Conservation (phyloP, 345 rosid species). For the Eutrema yunnanense region DNA sequence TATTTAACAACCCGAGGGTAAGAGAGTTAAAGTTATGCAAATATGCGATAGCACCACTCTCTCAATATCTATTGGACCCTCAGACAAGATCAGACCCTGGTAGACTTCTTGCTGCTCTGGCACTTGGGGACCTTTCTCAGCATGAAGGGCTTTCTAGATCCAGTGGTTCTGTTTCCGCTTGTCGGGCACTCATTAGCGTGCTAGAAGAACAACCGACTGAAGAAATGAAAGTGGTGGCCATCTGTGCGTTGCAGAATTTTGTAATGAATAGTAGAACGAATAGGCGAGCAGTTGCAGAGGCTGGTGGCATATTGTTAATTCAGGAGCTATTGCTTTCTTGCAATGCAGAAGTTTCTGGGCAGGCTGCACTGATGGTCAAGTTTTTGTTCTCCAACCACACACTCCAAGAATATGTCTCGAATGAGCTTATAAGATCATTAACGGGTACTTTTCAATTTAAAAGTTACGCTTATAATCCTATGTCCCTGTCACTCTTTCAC, state of each 20-base stretch:
- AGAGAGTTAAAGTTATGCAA: conserved; percentile 78
- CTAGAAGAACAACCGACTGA: conserved; percentile 91
- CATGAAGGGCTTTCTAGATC: conserved; percentile 84
- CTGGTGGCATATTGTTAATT: conserved; percentile 81
- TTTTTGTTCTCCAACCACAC: conserved; percentile 86
- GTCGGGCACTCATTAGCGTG: conserved; percentile 75
- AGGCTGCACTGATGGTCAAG: conserved; percentile 78
- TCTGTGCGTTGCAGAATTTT: conserved; percentile 92
- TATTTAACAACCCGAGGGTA: conserved; percentile 73
- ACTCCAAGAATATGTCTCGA: conserved; percentile 85
- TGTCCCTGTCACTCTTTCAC: neutral
- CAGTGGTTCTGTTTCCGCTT: conserved; percentile 76
- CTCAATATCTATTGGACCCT: conserved; percentile 88
- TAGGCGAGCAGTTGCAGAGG: conserved; percentile 92
- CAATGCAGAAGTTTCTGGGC: conserved; percentile 62
- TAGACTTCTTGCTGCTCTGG: conserved; percentile 76
- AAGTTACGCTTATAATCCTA: neutral
- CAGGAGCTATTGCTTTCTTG: conserved; percentile 71
- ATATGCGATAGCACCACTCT: conserved; percentile 75
- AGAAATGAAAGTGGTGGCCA: conserved; percentile 83
- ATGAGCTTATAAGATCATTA: conserved; percentile 77
- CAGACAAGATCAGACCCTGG: conserved; percentile 79
- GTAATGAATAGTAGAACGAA: conserved; percentile 86
- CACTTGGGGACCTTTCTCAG: conserved; percentile 87
- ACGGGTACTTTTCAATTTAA: conserved; percentile 43